A percentile compares a stretch with the other conserved stretches of the same genome.
These are phyloP conservation scores for Aspergillus caelatus DNA, from an alignment of 2,329 filamentous ascomycete species.

Conservation along the genomic window DNA sequence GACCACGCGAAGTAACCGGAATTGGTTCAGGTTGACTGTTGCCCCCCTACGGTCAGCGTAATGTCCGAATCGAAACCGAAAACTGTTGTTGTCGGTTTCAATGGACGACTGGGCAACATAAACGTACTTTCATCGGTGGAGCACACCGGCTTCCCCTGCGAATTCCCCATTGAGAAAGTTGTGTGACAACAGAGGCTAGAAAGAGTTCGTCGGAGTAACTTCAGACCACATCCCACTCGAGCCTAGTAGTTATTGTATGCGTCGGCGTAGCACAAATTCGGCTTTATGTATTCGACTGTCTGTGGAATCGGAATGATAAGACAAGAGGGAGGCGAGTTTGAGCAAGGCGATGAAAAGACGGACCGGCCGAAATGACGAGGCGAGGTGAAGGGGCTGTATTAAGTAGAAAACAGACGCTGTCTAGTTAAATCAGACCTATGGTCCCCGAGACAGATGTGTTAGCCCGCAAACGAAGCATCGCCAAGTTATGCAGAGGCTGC, in stretches of 20 bases:
- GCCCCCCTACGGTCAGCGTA: slow-evolving; percentile 21
- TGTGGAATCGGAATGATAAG: not conserved
- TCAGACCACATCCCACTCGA: slow-evolving; percentile 25
- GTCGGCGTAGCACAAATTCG: slow-evolving; percentile 2
- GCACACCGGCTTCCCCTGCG: slow-evolving; percentile 89
- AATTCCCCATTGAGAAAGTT: slow-evolving; percentile 76
- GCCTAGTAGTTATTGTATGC: not conserved
- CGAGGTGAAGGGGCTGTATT: slow-evolving; percentile 14
- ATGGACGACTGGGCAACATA: not conserved
- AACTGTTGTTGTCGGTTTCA: not conserved
- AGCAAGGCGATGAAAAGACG: not conserved
- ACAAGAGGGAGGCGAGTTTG: not conserved
- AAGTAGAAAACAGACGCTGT: slow-evolving; percentile 5
- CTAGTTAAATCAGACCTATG: slow-evolving; percentile 20
- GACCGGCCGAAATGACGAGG: slow-evolving; percentile 6
- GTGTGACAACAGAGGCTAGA: slow-evolving; percentile 22
- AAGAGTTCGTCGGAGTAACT: slow-evolving; percentile 27
- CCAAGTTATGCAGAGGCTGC: slow-evolving; percentile 10
- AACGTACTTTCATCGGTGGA: slow-evolving; percentile 87
- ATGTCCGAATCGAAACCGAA: not conserved
- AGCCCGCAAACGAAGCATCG: slow-evolving; percentile 17
- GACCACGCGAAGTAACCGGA: slow-evolving; percentile 90
- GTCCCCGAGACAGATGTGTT: slow-evolving; percentile 12
- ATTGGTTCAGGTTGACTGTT: slow-evolving; percentile 94
- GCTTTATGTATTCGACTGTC: not conserved